These are phyloP conservation scores for Erythrophleum ivorense DNA, from an alignment of 331 rosid species.

Conservation along the genomic window DNA sequence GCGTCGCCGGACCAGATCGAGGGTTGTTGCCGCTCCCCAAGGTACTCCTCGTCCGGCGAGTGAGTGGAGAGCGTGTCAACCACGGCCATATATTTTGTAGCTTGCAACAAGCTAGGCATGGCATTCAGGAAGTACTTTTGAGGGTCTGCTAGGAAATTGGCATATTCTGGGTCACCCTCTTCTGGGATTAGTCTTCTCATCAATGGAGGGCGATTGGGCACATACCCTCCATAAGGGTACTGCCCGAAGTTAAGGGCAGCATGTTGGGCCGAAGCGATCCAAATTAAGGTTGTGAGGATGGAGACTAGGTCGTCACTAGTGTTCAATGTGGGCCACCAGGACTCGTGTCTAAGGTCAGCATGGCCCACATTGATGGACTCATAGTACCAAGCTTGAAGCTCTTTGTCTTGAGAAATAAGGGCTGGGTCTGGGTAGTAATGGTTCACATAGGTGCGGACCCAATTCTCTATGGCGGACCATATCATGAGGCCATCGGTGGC, in stretches of 20 bases:
- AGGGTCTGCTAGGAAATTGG: slow-evolving; percentile 63
- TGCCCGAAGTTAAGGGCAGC: slow-evolving; percentile 92
- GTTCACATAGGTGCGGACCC: slow-evolving; percentile 72
- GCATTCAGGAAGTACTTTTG: slow-evolving; percentile 75
- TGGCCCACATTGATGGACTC: slow-evolving; percentile 91
- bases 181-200: slow-evolving; percentile 79
- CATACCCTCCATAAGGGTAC: slow-evolving; percentile 90
- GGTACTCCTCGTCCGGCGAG: slow-evolving; percentile 89
- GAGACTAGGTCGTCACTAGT: slow-evolving; percentile 60
- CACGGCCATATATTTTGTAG: slow-evolving; percentile 80
- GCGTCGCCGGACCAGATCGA: slow-evolving; percentile 80
- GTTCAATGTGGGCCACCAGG: slow-evolving; percentile 81
- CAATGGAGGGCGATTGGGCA: slow-evolving; percentile 86
- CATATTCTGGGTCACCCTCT: slow-evolving; percentile 63
- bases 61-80: slow-evolving; percentile 87
- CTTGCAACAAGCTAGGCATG: slow-evolving; percentile 70
- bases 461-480: slow-evolving; percentile 84
- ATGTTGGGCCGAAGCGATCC: slow-evolving; percentile 90
- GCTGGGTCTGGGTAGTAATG: slow-evolving; percentile 65
- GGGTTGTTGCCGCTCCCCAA: slow-evolving; percentile 82
- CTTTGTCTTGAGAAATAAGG: slow-evolving; percentile 59
- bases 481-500: slow-evolving; percentile 82
- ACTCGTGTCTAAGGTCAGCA: slow-evolving; percentile 65
- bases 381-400: slow-evolving; percentile 79
- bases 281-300: slow-evolving; percentile 74